Evolutionary conservation across 495 filamentous ascomycete species (phyloP), one percentile per base, ranked within the genome.

Genomic region (Daldinia childiae): DNA sequence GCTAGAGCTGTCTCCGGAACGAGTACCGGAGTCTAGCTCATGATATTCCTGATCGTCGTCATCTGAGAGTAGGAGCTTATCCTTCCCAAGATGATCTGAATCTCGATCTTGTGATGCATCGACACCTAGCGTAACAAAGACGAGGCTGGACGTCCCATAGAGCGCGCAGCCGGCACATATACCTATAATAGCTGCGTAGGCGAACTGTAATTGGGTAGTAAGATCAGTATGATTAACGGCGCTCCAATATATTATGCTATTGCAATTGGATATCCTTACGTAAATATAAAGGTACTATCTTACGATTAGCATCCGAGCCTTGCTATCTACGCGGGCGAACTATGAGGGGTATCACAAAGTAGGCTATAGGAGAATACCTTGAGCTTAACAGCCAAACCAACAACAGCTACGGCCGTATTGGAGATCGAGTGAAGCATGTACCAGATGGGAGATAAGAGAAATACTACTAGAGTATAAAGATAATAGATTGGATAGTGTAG

Each of bases 281-380:
- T 79, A 92, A 73, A 88, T 87, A 72, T 90, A 89, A 24, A 92
- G 74, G 54, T 88, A 87, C 90, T 91, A 32, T 58, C 15, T 60
- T 58, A 38, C 21, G 52, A 58, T 58, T 61, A 61, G 43, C 52
- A 39, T 54, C 11, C 26, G 50, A 54, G 50, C 15, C 12, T 29
- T n/a, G 7, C 14, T 30, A 9, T 30, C 24, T 54, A 54, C 24
- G 24, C 48, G 72, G 69, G 65, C 55, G 73, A 54, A 52, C 64
- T 73, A 63, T 27, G 68, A 48, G 52, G 59, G 14, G 32, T 27
- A 57, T 52, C 41, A 48, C 51, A 11, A 14, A 30, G 29, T 6
- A 54, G 8, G 30, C 26, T 27, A 63, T 69, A 55, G 57, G n/a
- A 58, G 17, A 36, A 51, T 85, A 92, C 91, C 88, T 93, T 90